phyloP scores from a whole-genome alignment of 208 protist species.

The Naegleria lovaniensis region DNA sequence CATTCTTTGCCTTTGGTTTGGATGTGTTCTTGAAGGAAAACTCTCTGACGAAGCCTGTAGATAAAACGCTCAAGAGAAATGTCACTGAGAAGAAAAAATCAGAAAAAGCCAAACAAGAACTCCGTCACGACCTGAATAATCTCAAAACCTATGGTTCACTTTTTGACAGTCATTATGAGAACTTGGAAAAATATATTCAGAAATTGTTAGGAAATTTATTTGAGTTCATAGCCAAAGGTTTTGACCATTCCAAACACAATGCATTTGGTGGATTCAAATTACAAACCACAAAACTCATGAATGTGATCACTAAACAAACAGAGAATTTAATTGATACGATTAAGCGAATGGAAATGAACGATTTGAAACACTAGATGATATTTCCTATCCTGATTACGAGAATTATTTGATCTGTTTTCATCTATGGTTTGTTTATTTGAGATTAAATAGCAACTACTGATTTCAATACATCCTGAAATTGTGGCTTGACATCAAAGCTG shows the following conservation, averaged over 20 bases:
- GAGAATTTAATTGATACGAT: neutral
- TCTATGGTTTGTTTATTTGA: too few relatives aligned
- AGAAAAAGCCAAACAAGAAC: neutral
- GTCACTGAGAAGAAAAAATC: neutral
- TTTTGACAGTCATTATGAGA: neutral
- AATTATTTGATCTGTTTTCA: too few relatives aligned
- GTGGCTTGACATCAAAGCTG: too few relatives aligned
- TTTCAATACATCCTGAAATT: too few relatives aligned
- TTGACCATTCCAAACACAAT: neutral
- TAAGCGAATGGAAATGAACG: neutral
- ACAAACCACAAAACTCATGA: neutral
- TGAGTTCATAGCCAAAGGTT: neutral
- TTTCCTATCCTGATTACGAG: too few relatives aligned
- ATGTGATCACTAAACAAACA: neutral
- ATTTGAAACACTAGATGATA: neutral
- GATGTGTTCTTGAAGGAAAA: neutral
- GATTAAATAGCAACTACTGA: too few relatives aligned
- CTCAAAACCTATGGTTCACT: neutral
- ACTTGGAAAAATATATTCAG: neutral
- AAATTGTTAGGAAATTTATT: neutral
- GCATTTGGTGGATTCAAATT: neutral
- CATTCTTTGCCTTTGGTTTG: neutral
- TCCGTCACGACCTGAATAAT: neutral
- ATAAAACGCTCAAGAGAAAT: neutral
- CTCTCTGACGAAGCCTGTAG: neutral